phyloP scores from a whole-genome alignment of 441 rosid species.

The Metrosideros polymorpha region DNA sequence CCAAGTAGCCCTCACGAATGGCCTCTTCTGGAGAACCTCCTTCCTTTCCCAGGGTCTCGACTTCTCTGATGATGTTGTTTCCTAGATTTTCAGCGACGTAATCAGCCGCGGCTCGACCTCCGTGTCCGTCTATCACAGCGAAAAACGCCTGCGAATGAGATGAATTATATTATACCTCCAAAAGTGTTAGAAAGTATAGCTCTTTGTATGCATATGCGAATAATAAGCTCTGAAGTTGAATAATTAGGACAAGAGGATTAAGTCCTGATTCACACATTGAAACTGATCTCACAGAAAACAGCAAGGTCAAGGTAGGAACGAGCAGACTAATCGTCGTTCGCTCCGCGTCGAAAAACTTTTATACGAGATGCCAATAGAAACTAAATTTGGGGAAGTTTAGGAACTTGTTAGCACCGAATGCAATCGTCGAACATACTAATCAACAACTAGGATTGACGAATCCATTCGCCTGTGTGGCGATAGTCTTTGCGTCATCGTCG shows the following conservation, averaged over 20 bases:
- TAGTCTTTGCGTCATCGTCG: not conserved
- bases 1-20: slow-evolving; percentile 25
- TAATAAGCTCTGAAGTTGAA: not conserved
- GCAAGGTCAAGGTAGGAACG: not conserved
- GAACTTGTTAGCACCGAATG: not conserved
- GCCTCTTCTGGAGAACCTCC: slow-evolving; percentile 14
- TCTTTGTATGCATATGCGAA: not conserved
- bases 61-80: slow-evolving; percentile 27
- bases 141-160: slow-evolving; percentile 20
- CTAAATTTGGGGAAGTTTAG: not conserved
- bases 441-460: not conserved
- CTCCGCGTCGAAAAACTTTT: accelerated
- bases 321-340: not conserved
- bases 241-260: not conserved
- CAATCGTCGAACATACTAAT: not conserved
- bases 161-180: not conserved
- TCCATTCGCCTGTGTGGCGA: not conserved
- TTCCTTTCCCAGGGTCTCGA: not conserved
- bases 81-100: slow-evolving; percentile 33
- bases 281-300: not conserved
- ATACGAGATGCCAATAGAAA: not conserved
- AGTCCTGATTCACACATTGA: not conserved
- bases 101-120: slow-evolving; percentile 34
- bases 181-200: not conserved
- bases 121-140: slow-evolving; percentile 47